phyloP scores from a whole-genome alignment of 192 early-diverging fungal species.

The Coemansia sp. region DNA sequence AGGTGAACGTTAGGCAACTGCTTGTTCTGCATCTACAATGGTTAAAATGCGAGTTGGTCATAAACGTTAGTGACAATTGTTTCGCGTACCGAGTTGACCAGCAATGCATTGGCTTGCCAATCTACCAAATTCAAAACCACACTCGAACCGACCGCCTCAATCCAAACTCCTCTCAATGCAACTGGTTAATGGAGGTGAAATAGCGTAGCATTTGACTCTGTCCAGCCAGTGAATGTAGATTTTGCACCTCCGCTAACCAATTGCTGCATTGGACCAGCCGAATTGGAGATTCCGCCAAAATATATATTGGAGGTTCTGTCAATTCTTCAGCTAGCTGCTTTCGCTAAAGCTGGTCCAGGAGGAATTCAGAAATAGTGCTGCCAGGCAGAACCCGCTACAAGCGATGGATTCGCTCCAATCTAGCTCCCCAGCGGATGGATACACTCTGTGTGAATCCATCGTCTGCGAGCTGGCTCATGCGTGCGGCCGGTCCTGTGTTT shows the following conservation, averaged over 20 bases:
- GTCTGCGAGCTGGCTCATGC: not conserved
- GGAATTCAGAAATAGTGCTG: not conserved
- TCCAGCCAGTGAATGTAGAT: no score
- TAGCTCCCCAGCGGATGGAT: not conserved
- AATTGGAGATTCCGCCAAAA: no score
- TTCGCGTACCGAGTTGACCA: not conserved
- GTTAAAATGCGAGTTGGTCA: not conserved
- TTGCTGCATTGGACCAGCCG: no score
- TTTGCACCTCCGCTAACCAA: no score
- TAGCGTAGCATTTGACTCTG: no score
- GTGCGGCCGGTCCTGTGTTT: not conserved
- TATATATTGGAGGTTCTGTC: not conserved
- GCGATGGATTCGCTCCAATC: not conserved
- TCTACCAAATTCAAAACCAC: not conserved
- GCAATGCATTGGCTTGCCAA: not conserved
- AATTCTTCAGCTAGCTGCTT: not conserved
- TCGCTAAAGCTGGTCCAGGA: not conserved
- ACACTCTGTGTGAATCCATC: not conserved
- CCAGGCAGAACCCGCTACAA: not conserved
- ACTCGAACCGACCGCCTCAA: no score
- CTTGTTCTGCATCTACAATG: constrained; percentile 84
- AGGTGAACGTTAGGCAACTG: constrained; percentile 92
- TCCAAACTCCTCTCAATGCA: no score
- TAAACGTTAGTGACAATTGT: not conserved
- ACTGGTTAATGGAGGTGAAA: no score